Evolutionary conservation across 208 protist genomes (phyloP).

Genomic region (Wallacemonas rigidus): DNA sequence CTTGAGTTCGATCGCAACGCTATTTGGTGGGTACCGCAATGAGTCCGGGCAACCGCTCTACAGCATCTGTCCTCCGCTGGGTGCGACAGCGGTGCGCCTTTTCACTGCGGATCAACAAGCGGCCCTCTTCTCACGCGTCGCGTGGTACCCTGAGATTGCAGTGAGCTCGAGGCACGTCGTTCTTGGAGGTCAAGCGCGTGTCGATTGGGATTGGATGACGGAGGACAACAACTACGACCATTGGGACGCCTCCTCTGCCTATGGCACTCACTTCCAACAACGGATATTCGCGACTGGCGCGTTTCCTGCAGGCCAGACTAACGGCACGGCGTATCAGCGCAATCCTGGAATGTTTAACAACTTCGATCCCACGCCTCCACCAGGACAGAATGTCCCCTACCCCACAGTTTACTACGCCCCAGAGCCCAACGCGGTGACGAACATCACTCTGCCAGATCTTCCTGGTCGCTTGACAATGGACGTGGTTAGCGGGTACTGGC

Average conservation of each 20-base stretch:
- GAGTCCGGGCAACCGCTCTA: neutral
- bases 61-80: neutral
- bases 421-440: neutral
- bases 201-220: conserved; percentile 2
- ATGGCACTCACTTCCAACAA: neutral
- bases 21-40: neutral
- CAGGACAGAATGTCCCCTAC: neutral
- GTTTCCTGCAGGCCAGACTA: neutral
- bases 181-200: neutral
- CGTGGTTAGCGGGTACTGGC: conserved; percentile 6
- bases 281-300: neutral
- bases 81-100: neutral
- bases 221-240: neutral
- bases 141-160: conserved; percentile 4
- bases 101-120: neutral
- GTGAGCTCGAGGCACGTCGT: neutral
- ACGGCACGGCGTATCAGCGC: neutral
- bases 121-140: neutral
- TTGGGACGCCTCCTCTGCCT: neutral
- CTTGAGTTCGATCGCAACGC: neutral
- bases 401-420: neutral
- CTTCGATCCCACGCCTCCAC: neutral
- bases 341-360: neutral
- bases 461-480: neutral
- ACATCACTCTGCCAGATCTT: neutral